Evolutionary conservation across 2,329 filamentous ascomycete species (phyloP), one percentile per base, ranked within the genome.

Genomic region (Didymella glomerata): DNA sequence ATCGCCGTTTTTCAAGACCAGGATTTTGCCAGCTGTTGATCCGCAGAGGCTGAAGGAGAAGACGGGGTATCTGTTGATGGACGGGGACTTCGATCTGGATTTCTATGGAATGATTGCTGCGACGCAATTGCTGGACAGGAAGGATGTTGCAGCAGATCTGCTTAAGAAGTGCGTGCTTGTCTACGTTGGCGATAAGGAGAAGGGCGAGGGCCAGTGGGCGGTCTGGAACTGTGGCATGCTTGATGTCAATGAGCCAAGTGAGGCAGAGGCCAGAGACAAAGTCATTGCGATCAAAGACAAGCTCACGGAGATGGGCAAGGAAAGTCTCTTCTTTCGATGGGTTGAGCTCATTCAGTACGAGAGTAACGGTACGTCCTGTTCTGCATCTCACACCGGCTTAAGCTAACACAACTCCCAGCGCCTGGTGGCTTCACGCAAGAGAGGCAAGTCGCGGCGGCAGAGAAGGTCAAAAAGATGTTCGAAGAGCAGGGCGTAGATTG

Each of bases 281-380:
- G 88, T 97, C 9, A 86, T 95, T 62, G 84, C 85, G 2, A 96
- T 97, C 75, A 88, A 91, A 68, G 90, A 95, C 42, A 87, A 88
- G 20, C 82, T 97, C 67, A 84, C 85, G 1, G 84, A 84, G 2
- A 83, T 95, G 77, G 92, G 90, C 42, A 96, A 97, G 78, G 93
- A 97, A 76, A 88, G 90, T 64, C 77, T 97, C 52, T 97, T 97
- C 80, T 97, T 91, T 80, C 87, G 90, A 54, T 97, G 93, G 92
- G 91, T 97, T 48, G 93, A 97, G 80, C 85, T 96, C 72, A 88
- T 97, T 48, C 93, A 97, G 78, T 96, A 88, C 70, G 93, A 97
- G 78, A 89, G 91, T 41, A 89, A 88, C 34, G 41, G 41, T 44
- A 27, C 16, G 41, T n/a, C 13, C 7, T 27, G 3, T 27, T n/a